These are phyloP conservation scores for Cucumis hystrix DNA, from an alignment of 306 rosid genomes.

Conservation along the genomic window DNA sequence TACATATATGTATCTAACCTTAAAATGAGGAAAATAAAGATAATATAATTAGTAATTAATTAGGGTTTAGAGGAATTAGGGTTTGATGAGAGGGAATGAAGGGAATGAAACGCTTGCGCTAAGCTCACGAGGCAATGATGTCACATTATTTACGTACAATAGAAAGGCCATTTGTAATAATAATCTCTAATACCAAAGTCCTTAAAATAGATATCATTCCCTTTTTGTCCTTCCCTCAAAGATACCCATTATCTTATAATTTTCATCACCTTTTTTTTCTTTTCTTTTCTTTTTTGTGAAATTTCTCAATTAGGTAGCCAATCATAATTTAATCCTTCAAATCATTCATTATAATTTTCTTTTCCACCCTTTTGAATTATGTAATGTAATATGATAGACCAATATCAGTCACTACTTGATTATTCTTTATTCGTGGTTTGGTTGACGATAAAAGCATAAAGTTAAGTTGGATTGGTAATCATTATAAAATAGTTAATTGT, in stretches of 20 bases:
- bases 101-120: not conserved
- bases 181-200: not conserved
- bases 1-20: not conserved
- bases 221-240: not conserved
- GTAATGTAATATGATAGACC: not conserved
- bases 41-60: too few relatives aligned
- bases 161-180: not conserved
- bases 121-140: not conserved
- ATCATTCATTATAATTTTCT: not conserved
- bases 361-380: not conserved
- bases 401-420: not conserved
- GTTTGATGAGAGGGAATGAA: not conserved
- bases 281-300: not conserved
- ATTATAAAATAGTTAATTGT: too few relatives aligned
- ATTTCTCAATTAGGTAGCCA: not conserved
- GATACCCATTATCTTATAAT: not conserved
- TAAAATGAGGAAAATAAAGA: too few relatives aligned
- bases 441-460: too few relatives aligned
- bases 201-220: not conserved
- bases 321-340: not conserved
- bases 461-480: too few relatives aligned
- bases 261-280: not conserved
- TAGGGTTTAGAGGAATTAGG: not conserved
- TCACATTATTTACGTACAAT: not conserved
- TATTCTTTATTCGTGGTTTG: not conserved